These are phyloP conservation scores for Calophaca sinica DNA, from an alignment of 306 rosid genomes.

Conservation along the genomic window DNA sequence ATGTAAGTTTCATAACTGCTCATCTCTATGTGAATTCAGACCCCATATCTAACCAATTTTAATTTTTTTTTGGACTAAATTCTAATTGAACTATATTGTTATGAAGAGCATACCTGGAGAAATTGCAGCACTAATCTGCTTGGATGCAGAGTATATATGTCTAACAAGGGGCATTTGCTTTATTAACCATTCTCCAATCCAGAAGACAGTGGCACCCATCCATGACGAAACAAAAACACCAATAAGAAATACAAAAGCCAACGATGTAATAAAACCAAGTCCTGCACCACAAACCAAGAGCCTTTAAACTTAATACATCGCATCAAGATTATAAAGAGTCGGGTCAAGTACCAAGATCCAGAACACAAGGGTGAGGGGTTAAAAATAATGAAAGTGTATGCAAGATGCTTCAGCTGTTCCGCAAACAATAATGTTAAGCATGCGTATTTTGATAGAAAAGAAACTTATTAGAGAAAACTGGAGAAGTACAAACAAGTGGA, in stretches of 20 bases:
- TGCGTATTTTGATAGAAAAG: background rate
- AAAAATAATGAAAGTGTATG: background rate
- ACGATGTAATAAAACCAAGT: conserved; percentile 84
- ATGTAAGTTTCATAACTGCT: conserved; percentile 9
- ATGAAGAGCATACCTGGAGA: conserved; percentile 73
- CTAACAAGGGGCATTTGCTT: conserved; percentile 91
- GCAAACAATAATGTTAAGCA: background rate
- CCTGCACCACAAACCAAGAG: conserved; percentile 70
- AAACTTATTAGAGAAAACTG: background rate
- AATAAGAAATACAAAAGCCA: conserved; percentile 81
- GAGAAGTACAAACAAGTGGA: conserved; percentile 28
- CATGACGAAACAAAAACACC: conserved; percentile 91
- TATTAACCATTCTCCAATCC: conserved; percentile 91
- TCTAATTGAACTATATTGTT: conserved; percentile 26
- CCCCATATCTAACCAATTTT: conserved; percentile 19
- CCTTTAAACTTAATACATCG: conserved; percentile 31
- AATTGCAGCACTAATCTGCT: conserved; percentile 89
- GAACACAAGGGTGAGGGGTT: conserved; percentile 12
- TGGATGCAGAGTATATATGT: conserved; percentile 91
- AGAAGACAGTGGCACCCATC: conserved; percentile 89
- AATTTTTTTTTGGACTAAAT: background rate
- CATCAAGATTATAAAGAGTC: conserved; percentile 28
- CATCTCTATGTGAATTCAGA: conserved; percentile 16
- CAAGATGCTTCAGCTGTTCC: background rate
- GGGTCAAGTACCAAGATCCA: background rate